These are phyloP conservation scores for Vaucheria bursata DNA, from an alignment of 352 stramenopile species.

Conservation along the genomic window DNA sequence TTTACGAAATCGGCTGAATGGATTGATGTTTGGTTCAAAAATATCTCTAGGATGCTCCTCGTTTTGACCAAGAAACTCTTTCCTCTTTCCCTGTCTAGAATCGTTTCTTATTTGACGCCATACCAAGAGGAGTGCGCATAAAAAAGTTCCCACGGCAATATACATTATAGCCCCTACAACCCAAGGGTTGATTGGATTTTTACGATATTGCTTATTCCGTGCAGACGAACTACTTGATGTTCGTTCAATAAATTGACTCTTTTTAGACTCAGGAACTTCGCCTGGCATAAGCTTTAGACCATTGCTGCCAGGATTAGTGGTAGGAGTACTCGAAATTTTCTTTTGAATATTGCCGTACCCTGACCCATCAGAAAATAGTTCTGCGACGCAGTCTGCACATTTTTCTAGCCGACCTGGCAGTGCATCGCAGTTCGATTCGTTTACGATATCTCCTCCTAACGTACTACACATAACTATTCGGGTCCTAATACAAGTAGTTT, in stretches of 20 bases:
- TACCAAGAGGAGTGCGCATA: not conserved
- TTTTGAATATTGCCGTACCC: not conserved
- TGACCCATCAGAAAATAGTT: not conserved
- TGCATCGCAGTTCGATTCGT: not conserved
- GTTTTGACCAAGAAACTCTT: too few relatives aligned
- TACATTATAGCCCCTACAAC: not conserved
- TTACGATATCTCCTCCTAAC: not conserved
- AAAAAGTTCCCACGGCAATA: not conserved
- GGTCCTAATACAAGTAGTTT: not conserved
- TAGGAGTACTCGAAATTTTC: not conserved
- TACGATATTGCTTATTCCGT: not conserved
- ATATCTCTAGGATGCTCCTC: too few relatives aligned
- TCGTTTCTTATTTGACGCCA: not conserved
- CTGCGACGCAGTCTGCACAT: not conserved
- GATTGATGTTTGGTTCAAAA: not conserved
- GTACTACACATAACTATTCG: not conserved
- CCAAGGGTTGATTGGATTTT: not conserved
- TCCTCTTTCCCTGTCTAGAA: too few relatives aligned
- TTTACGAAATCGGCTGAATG: not conserved
- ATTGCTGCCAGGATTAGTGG: not conserved
- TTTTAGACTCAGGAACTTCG: not conserved
- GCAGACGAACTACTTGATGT: not conserved
- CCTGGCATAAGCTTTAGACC: not conserved
- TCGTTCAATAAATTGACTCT: not conserved
- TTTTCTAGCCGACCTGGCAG: not conserved